Base-by-base conservation (phyloP, 2,329 filamentous ascomycete genomes). In the Metarhizium rileyi region DNA sequence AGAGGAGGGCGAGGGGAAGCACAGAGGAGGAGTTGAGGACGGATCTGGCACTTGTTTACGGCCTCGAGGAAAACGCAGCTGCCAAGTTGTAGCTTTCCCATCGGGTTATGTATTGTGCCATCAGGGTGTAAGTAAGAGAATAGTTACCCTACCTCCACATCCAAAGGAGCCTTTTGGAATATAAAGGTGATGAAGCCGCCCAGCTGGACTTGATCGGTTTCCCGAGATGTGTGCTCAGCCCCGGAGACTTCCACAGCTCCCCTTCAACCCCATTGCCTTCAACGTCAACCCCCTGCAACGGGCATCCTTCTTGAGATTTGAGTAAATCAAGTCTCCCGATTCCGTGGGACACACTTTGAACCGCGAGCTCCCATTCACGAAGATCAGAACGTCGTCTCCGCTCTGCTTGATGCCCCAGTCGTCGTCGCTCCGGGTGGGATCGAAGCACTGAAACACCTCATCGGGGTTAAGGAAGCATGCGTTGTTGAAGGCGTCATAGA, bases 31-130 rank as follows among this genome's bases (percentile, higher is more conserved):
- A 62, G 14, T 55, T 71, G 54, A 52, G 50, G 0, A 59, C 53
- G 46, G 67, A 72, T 38, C 50, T 57, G 8, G 59, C 52, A 1
- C 62, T 71, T 46, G 67, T 71, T 1, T 72, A 70, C 30, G 68
- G 68, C 8, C 48, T n/a, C 0, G 44, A 49, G 4, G 27, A 26
- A 4, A 50, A 38, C 5, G 51, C 51, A 1, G 45, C 49, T 3
- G 49, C 59, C 1, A 63, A 59, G 51, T 55, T 63, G 20, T 65
- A 49, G 63, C 3, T 47, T 18, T 14, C 28, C 20, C 35, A 38
- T 16, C 9, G 1, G n/a, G 33, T 36, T 20, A 12, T 28, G 27
- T 28, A 28, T 28, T 28, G 27, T 5, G 27, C 5, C 27, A 28
- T 10, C 27, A 28, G 27, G n/a, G n/a, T n/a, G n/a, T n/a, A n/a